Base-by-base conservation (phyloP, 192 early-diverging fungal genomes). In the Coemansia sp. region DNA sequence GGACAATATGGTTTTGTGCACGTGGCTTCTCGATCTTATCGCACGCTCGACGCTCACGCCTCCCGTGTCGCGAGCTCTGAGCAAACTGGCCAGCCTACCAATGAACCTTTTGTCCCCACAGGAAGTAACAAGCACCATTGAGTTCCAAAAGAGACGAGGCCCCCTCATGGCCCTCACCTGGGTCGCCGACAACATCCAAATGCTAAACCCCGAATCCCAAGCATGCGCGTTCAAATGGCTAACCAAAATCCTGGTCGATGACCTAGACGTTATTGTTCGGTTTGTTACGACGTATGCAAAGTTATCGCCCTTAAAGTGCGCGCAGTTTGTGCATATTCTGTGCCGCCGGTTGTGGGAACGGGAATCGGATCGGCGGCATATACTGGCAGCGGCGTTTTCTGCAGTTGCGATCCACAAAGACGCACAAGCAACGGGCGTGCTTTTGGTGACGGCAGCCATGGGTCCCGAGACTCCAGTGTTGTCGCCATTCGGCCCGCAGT, bases 261-360 rank as follows among this genome's bases (percentile, higher is more conserved):
- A 45, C 5, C 61, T 59, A 14, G 19, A 53, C 16, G 26, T 32
- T 10, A 37, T 61, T 4, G 26, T 38, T 16, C 13, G n/a, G 0
- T 66, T 75, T 39, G 29, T 75, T 52, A 11, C 27, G 5, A 10
- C 35, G 16, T 56, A 62, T 10, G 38, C 73, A 16, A 60, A 49
- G 4, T n/a, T n/a, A 20, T 38, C 59, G 11, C 64, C 68, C 3
- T 24, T 66, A 23, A 50, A 32, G 3, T 59, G 62, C 3, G 54
- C 68, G 5, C 68, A 38, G 47, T 37, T 75, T 24, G 64, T 63
- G 32, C 64, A 75, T 38, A 35, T 66, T 29, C 3, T 75, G 14
- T 66, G 54, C 14, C 63, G 74, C 3, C 64, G 51, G 38, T 29
- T 63, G 54, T 70, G 59, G 62, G 63, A 69, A 47, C 35, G 52